A percentile compares a stretch with the other conserved stretches of the same genome.
Evolutionary conservation across 164 flowering plant species (phyloP).

Genomic region (Vitis rupestris): DNA sequence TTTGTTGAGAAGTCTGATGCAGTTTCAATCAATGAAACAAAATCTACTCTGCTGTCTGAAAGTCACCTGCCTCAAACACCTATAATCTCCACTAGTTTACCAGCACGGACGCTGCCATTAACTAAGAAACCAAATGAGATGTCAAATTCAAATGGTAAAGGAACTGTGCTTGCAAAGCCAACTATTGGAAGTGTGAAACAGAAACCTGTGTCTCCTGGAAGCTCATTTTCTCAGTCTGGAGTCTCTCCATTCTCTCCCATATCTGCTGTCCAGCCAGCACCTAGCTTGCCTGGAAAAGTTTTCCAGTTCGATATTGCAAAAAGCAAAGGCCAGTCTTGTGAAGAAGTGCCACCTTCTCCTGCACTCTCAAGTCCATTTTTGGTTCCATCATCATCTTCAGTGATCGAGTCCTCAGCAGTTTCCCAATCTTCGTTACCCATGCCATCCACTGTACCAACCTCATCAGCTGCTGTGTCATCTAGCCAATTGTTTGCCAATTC

Average conservation of each 20-base stretch:
- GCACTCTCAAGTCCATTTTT: slow-evolving; percentile 15
- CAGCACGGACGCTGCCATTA: slow-evolving; percentile 16
- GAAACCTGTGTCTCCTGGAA: slow-evolving; percentile 11
- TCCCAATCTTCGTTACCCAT: slow-evolving; percentile 18
- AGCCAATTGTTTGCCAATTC: slow-evolving; percentile 15
- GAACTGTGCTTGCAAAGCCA: slow-evolving; percentile 14
- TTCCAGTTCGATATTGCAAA: slow-evolving; percentile 13
- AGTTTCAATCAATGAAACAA: slow-evolving; percentile 15
- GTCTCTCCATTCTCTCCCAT: slow-evolving; percentile 11
- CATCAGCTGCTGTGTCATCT: slow-evolving; percentile 16
- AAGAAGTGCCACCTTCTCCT: slow-evolving; percentile 21
- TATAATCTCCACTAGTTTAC: slow-evolving; percentile 5
- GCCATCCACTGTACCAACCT: slow-evolving; percentile 13
- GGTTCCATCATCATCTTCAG: slow-evolving; percentile 15
- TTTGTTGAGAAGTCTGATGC: slow-evolving; percentile 14
- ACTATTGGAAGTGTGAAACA: slow-evolving; percentile 24
- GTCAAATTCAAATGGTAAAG: slow-evolving; percentile 15
- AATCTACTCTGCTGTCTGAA: slow-evolving; percentile 23
- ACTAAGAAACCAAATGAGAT: slow-evolving; percentile 22
- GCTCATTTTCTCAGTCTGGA: slow-evolving; percentile 11
- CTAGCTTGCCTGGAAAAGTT: slow-evolving; percentile 17
- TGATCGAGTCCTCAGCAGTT: slow-evolving; percentile 7
- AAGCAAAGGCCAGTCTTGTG: slow-evolving; percentile 29
- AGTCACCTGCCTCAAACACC: slow-evolving; percentile 14
- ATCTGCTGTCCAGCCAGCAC: slow-evolving; percentile 18